These are phyloP conservation scores for Aschersonia sp. DNA, from an alignment of 2,329 filamentous ascomycete species.

Conservation along the genomic window DNA sequence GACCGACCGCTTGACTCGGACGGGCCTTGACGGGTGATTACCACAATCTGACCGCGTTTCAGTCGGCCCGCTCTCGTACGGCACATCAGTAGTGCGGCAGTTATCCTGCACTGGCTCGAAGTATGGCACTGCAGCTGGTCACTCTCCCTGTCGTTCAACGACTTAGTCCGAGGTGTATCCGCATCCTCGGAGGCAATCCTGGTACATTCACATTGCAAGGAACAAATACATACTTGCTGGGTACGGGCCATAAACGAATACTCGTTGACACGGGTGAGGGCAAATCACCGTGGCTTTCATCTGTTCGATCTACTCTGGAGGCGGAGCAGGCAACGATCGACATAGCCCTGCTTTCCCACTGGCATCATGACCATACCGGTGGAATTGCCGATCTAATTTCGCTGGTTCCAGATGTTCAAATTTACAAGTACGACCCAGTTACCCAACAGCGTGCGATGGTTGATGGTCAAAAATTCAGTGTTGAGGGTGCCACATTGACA, in stretches of 20 bases:
- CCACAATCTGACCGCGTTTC: no score
- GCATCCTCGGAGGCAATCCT: slow-evolving; percentile 83
- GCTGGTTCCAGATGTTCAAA: slow-evolving; percentile 43
- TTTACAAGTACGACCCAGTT: slow-evolving; percentile 53
- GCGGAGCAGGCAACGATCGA: slow-evolving; percentile 55
- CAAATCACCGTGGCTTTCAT: slow-evolving; percentile 53
- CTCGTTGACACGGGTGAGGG: slow-evolving; percentile 89
- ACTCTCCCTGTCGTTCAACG: slow-evolving; percentile 60
- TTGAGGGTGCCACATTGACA: slow-evolving; percentile 49
- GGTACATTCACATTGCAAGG: slow-evolving; percentile 64
- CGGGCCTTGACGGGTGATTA: no score
- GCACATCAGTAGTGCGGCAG: no score
- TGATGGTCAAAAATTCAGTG: slow-evolving; percentile 38
- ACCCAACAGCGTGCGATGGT: slow-evolving; percentile 27
- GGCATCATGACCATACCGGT: slow-evolving; percentile 76
- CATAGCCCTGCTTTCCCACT: slow-evolving; percentile 72
- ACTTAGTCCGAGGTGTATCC: slow-evolving; percentile 62
- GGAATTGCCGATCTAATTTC: slow-evolving; percentile 57
- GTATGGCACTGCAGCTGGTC: slow-evolving; percentile 25
- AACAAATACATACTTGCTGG: slow-evolving; percentile 91
- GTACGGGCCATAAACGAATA: slow-evolving; percentile 56
- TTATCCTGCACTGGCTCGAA: not conserved
- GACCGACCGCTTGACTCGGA: no score
- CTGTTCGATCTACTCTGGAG: slow-evolving; percentile 48
- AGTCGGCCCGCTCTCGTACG: no score